Percentiles rank a stretch among this genome's conserved stretches.
Evolutionary conservation across 768 basidiomycete genomes (phyloP).

Genomic region (Lyophyllum semitale): DNA sequence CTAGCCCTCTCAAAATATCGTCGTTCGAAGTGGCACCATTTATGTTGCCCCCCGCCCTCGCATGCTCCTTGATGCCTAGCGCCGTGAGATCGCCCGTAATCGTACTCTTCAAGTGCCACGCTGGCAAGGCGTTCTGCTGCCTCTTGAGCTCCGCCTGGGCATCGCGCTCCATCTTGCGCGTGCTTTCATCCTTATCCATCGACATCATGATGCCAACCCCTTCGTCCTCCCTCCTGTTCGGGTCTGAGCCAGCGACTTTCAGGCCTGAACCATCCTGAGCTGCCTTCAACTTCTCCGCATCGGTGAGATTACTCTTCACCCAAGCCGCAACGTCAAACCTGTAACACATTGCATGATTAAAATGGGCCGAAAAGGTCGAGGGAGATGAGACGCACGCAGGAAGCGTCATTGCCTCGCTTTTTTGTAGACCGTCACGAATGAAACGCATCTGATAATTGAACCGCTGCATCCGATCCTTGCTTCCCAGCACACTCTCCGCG

Average conservation of each 20-base stretch:
- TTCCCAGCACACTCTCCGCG: conserved; percentile 78
- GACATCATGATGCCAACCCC: conserved; percentile 86
- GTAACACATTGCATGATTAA: conserved; percentile 7
- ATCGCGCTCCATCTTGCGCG: conserved; percentile 70
- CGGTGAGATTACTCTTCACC: conserved; percentile 73
- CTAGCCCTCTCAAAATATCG: conserved; percentile 70
- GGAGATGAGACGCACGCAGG: conserved; percentile 61
- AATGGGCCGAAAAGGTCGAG: not conserved
- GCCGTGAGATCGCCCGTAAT: conserved; percentile 92
- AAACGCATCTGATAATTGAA: conserved; percentile 91
- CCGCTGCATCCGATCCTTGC: conserved; percentile 93
- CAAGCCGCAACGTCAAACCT: conserved; percentile 85
- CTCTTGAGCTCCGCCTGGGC: conserved; percentile 83
- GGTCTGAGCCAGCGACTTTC: conserved; percentile 74
- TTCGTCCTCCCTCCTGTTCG: conserved; percentile 64
- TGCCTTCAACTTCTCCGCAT: conserved; percentile 60
- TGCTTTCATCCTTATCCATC: conserved; percentile 85
- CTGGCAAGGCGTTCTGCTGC: conserved; percentile 87
- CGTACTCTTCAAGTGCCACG: conserved; percentile 96
- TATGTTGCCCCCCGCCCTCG: conserved; percentile 42
- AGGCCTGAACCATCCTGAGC: conserved; percentile 56
- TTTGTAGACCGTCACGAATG: conserved; percentile 84
- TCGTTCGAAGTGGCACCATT: conserved; percentile 55
- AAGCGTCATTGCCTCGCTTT: conserved; percentile 84
- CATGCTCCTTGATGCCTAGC: conserved; percentile 74